A percentile compares a stretch with the other conserved stretches of the same genome.
phyloP scores from a whole-genome alignment of 1,284 basidiomycete species.

The Kwoniella shivajii region DNA sequence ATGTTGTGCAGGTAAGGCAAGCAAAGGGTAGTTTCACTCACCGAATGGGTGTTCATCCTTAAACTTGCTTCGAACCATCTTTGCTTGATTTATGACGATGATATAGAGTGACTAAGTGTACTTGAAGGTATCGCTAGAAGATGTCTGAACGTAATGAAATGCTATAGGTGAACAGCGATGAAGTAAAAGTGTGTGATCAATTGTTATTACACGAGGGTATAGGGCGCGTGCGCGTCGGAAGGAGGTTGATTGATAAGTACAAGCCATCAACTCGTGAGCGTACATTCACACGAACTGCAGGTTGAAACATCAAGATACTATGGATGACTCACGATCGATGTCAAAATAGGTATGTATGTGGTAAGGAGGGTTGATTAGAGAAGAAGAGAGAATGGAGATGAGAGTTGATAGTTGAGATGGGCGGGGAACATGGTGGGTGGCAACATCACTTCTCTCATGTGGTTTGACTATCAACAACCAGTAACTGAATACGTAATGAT shows the following conservation, averaged over 20 bases:
- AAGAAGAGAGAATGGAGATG: too few relatives aligned
- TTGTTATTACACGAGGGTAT: not conserved
- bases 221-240: conserved; percentile 10
- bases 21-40: conserved; percentile 56
- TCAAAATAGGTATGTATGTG: not conserved
- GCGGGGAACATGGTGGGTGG: too few relatives aligned
- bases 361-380: too few relatives aligned
- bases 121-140: not conserved
- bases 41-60: conserved; percentile 99
- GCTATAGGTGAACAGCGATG: not conserved
- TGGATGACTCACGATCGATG: not conserved
- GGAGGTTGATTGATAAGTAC: conserved; percentile 10
- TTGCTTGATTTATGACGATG: conserved; percentile 7
- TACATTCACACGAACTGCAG: not conserved
- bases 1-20: too few relatives aligned
- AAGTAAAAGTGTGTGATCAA: not conserved
- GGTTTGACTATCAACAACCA: too few relatives aligned
- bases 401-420: not conserved
- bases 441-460: too few relatives aligned
- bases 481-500: too few relatives aligned
- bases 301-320: too few relatives aligned
- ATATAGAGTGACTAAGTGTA: not conserved
- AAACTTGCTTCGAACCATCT: conserved; percentile 92
- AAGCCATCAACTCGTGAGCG: not conserved
- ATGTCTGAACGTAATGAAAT: not conserved